Percentiles rank a stretch among this genome's conserved stretches.
phyloP scores from a whole-genome alignment of 2,329 filamentous ascomycete genomes.

The Coniella vitis region DNA sequence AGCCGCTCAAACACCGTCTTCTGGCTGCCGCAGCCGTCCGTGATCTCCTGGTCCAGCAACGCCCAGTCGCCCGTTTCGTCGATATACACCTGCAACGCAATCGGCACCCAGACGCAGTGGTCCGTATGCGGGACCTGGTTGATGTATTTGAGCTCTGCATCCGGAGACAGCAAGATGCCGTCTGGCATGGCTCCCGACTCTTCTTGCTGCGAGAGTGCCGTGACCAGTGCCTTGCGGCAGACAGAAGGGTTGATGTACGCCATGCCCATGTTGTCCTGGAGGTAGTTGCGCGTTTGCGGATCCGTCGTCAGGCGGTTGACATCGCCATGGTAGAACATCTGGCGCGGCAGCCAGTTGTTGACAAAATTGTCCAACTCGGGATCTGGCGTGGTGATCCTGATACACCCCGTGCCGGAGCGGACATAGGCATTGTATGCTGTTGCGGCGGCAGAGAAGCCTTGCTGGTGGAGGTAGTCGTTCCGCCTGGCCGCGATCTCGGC shows the following conservation, averaged over 20 bases:
- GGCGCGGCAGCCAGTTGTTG: conserved; percentile 52
- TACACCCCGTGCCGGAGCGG: conserved; percentile 40
- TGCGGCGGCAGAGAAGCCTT: conserved; percentile 38
- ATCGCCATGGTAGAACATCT: conserved; percentile 52
- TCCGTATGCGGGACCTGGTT: conserved; percentile 56
- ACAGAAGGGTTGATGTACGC: conserved; percentile 46
- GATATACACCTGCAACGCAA: conserved; percentile 48
- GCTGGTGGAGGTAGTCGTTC: conserved; percentile 40
- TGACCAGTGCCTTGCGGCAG: conserved; percentile 41
- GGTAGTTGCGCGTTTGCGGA: conserved; percentile 52
- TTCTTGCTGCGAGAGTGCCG: conserved; percentile 46
- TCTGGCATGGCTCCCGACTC: conserved; percentile 51
- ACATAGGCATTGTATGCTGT: conserved; percentile 45
- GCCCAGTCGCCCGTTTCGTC: conserved; percentile 47
- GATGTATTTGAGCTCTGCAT: conserved; percentile 53
- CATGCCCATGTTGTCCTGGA: conserved; percentile 58
- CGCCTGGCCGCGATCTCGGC: conserved; percentile 40
- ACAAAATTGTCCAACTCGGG: conserved; percentile 49
- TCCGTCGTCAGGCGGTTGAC: conserved; percentile 53
- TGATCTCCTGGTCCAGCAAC: conserved; percentile 38
- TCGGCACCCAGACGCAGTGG: conserved; percentile 52
- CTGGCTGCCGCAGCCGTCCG: conserved; percentile 34
- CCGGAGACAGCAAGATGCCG: conserved; percentile 46
- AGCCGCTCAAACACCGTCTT: conserved; percentile 48
- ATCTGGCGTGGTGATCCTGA: conserved; percentile 48